phyloP scores from a whole-genome alignment of 805 yeast species.

The Saturnispora halmiae region DNA sequence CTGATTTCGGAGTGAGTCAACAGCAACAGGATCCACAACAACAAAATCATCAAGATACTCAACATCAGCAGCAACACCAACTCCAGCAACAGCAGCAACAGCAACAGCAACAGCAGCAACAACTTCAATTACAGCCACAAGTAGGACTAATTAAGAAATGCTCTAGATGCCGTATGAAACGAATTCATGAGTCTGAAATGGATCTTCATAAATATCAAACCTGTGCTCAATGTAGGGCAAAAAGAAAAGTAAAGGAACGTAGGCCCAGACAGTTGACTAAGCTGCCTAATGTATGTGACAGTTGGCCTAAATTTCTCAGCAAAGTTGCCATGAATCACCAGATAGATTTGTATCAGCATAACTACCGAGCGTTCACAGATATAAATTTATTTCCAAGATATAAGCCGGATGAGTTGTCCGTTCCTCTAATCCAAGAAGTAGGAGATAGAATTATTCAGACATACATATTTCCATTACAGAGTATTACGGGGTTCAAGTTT shows the following conservation, averaged over 20 bases:
- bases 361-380: slow-evolving; percentile 28
- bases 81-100: background rate
- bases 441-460: slow-evolving; percentile 29
- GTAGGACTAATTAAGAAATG: slow-evolving; percentile 28
- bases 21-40: no score
- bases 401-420: slow-evolving; percentile 24
- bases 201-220: slow-evolving; percentile 34
- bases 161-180: slow-evolving; percentile 35
- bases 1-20: background rate
- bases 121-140: background rate
- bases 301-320: slow-evolving; percentile 28
- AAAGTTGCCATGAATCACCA: slow-evolving; percentile 29
- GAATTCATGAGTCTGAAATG: slow-evolving; percentile 28
- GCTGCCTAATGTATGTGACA: slow-evolving; percentile 30
- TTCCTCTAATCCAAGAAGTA: slow-evolving; percentile 27
- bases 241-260: slow-evolving; percentile 30
- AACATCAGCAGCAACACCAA: background rate
- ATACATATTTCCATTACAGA: slow-evolving; percentile 34
- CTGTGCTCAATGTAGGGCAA: slow-evolving; percentile 32
- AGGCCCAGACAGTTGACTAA: slow-evolving; percentile 24
- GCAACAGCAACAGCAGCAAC: slow-evolving; percentile 15
- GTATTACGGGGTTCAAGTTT: slow-evolving; percentile 34
- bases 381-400: slow-evolving; percentile 29
- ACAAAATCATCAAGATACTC: background rate
- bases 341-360: slow-evolving; percentile 30